Conservation (phyloP, 768 basidiomycete species). For the Tylopilus cervinicoccineus region DNA sequence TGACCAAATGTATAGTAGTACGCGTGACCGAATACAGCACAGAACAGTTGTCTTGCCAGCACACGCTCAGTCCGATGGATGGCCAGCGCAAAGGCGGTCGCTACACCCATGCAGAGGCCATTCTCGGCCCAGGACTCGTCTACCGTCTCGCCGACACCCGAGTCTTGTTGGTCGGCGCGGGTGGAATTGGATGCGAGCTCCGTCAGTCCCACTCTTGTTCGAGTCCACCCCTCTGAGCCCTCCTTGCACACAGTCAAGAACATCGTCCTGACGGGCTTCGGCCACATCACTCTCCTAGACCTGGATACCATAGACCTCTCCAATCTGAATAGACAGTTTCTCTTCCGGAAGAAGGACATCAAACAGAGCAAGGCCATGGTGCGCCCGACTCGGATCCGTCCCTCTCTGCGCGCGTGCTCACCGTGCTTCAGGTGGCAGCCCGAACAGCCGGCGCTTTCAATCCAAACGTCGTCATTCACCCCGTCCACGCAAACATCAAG, state of each 20-base stretch:
- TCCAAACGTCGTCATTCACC: constrained; percentile 79
- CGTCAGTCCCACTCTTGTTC: constrained; percentile 43
- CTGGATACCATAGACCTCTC: constrained; percentile 98
- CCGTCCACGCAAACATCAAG: constrained; percentile 95
- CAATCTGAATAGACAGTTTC: constrained; percentile 94
- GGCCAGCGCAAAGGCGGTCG: constrained; percentile 30
- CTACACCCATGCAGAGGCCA: constrained; percentile 63
- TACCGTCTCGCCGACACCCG: constrained; percentile 55
- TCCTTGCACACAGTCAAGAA: constrained; percentile 75
- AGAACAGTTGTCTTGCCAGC: too few species aligned
- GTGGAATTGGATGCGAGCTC: constrained; percentile 97
- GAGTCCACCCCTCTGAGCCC: neutral
- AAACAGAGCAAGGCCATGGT: constrained; percentile 95
- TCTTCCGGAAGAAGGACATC: constrained; percentile 96
- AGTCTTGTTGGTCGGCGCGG: constrained; percentile 90
- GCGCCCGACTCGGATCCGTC: constrained; percentile 12
- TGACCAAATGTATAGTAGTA: too few species aligned
- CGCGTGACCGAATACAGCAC: constrained; percentile 25
- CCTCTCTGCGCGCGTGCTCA: neutral
- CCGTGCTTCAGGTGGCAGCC: constrained; percentile 62
- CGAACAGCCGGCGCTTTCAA: constrained; percentile 83
- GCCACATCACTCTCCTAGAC: constrained; percentile 88
- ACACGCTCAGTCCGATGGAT: constrained; percentile 2
- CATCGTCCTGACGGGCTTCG: constrained; percentile 88
- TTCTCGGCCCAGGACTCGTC: constrained; percentile 74